Evolutionary conservation across 2,329 filamentous ascomycete species (phyloP).

Genomic region (Balansia obtecta): DNA sequence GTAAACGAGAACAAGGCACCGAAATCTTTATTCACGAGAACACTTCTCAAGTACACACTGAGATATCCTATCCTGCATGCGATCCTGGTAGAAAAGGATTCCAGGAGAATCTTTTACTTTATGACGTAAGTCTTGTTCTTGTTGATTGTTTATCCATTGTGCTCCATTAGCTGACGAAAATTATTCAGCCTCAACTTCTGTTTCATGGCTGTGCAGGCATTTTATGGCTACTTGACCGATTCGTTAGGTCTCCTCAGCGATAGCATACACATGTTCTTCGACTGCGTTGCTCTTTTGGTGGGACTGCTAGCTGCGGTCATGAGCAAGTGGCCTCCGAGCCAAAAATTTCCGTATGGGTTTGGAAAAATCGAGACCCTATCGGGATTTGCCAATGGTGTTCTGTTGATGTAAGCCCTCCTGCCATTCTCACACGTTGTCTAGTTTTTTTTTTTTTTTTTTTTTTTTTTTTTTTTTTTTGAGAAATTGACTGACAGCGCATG

Average conservation of each 20-base stretch:
- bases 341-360: constrained; percentile 85
- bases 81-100: constrained; percentile 83
- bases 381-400: constrained; percentile 91
- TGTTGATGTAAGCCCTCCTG: constrained; percentile 57
- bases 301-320: constrained; percentile 86
- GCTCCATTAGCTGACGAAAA: neutral
- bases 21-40: constrained; percentile 57
- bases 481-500: constrained; percentile 1
- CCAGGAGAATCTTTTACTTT: constrained; percentile 91
- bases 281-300: constrained; percentile 84
- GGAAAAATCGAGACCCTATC: constrained; percentile 95
- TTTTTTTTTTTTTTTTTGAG: too few species aligned
- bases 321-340: constrained; percentile 89
- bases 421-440: too few species aligned
- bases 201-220: constrained; percentile 91
- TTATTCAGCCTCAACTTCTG: constrained; percentile 66
- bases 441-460: too few species aligned
- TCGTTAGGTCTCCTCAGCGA: constrained; percentile 92
- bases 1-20: constrained; percentile 27
- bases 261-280: constrained; percentile 99
- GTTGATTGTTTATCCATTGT: neutral
- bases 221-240: constrained; percentile 87
- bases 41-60: constrained; percentile 57
- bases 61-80: constrained; percentile 70
- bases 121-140: constrained; percentile 52